Conservation (phyloP, 495 filamentous ascomycete genomes). For the Penicillium malachiteum region DNA sequence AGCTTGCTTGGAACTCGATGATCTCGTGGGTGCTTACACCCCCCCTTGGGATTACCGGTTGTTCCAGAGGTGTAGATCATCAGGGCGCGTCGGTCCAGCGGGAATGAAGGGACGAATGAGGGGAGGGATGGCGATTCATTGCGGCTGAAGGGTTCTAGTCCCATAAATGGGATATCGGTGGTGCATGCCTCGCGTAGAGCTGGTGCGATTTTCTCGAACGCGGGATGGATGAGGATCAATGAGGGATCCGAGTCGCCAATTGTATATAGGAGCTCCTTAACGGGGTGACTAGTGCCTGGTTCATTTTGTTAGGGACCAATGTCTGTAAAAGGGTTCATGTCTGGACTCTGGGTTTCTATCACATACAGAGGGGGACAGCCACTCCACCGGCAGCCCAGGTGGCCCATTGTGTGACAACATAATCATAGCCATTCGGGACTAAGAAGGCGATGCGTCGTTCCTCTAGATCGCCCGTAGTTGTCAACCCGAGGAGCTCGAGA, state of each 20-base stretch:
- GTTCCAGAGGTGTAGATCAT: conserved; percentile 51
- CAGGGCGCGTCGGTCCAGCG: conserved; percentile 35
- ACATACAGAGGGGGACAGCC: conserved; percentile 40
- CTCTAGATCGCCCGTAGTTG: conserved; percentile 54
- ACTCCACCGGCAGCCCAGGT: conserved; percentile 44
- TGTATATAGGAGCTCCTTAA: conserved; percentile 43
- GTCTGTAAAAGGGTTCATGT: not conserved
- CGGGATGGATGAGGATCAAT: conserved; percentile 40
- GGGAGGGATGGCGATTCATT: conserved; percentile 26
- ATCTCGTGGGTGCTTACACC: conserved; percentile 46
- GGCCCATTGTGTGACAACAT: conserved; percentile 70
- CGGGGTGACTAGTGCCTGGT: conserved; percentile 47
- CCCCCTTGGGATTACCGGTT: conserved; percentile 45
- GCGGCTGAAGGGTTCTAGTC: conserved; percentile 31
- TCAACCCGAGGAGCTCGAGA: conserved; percentile 42
- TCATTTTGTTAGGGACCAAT: not conserved
- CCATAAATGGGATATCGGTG: conserved; percentile 32
- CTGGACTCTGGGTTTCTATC: not conserved
- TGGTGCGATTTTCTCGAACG: conserved; percentile 35
- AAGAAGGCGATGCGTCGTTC: conserved; percentile 80
- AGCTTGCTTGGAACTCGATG: conserved; percentile 44
- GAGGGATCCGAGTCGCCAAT: conserved; percentile 45
- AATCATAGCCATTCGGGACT: conserved; percentile 88
- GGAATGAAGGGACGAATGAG: conserved; percentile 26
- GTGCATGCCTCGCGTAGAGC: conserved; percentile 31